Percentiles rank a stretch among this genome's conserved stretches.
Evolutionary conservation across 441 rosid genomes (phyloP).

Genomic region (Populus trichocarpa): DNA sequence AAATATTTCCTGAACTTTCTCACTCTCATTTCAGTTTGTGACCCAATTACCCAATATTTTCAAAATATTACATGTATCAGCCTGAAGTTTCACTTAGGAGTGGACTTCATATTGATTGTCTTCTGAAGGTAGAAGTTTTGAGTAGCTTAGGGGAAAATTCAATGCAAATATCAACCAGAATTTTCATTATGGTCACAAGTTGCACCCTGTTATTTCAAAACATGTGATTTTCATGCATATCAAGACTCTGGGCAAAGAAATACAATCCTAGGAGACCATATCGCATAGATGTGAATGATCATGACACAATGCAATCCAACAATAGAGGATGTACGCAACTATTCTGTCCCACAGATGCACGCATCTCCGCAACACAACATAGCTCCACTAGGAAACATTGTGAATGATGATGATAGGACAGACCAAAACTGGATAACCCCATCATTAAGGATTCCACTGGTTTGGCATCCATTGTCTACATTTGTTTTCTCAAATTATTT

Average conservation of each 20-base stretch:
- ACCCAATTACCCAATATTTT: too few relatives aligned
- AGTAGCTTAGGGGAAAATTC: background rate
- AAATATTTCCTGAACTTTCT: background rate
- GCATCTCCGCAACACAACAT: background rate
- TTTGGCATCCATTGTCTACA: background rate
- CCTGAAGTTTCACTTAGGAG: background rate
- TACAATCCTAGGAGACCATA: background rate
- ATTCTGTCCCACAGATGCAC: too few relatives aligned
- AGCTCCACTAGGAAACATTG: background rate
- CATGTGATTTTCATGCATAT: background rate
- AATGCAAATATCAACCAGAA: background rate
- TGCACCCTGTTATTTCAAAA: background rate
- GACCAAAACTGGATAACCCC: background rate
- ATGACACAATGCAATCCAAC: too few relatives aligned
- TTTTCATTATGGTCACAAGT: background rate
- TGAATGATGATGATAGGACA: background rate
- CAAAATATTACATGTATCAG: too few relatives aligned
- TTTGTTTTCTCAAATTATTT: background rate
- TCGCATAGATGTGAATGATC: too few relatives aligned
- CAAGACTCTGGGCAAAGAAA: background rate
- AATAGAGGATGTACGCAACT: too few relatives aligned
- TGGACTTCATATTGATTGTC: background rate
- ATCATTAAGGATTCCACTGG: background rate
- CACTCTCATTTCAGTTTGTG: too few relatives aligned
- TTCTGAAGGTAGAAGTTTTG: background rate